Conservation (phyloP, 2,329 filamentous ascomycete genomes). For the Phialophora expanda region DNA sequence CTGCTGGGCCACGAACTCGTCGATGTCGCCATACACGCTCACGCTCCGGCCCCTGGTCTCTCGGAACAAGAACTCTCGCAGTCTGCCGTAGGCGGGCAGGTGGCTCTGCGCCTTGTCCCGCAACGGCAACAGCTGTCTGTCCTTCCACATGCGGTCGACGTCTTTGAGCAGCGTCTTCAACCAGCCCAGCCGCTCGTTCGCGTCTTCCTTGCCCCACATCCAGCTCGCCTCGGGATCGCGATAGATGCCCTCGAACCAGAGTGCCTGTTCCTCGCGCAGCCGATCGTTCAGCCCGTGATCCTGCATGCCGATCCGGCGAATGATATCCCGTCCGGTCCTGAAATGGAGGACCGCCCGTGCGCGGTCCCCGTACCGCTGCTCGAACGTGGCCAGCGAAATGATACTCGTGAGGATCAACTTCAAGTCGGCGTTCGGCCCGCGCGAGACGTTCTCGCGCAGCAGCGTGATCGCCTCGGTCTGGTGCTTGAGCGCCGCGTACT, state of each 20-base stretch:
- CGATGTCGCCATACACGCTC: slow-evolving; percentile 30
- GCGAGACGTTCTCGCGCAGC: slow-evolving; percentile 24
- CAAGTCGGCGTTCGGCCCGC: slow-evolving; percentile 18
- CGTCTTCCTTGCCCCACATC: slow-evolving; percentile 29
- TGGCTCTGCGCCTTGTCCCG: slow-evolving; percentile 8
- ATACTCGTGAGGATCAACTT: slow-evolving; percentile 26
- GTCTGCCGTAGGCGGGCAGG: slow-evolving; percentile 11
- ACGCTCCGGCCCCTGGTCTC: slow-evolving; percentile 20
- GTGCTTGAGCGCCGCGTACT: slow-evolving; percentile 28
- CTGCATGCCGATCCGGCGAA: slow-evolving; percentile 25
- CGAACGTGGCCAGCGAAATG: slow-evolving; percentile 29
- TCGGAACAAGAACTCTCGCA: slow-evolving; percentile 26
- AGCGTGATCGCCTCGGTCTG: slow-evolving; percentile 27
- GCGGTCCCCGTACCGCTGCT: slow-evolving; percentile 29
- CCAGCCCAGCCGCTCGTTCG: slow-evolving; percentile 19
- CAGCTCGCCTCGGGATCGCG: slow-evolving; percentile 25
- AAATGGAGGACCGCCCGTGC: slow-evolving; percentile 26
- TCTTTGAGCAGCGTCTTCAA: slow-evolving; percentile 24
- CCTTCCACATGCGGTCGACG: slow-evolving; percentile 28
- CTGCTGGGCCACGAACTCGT: slow-evolving; percentile 25
- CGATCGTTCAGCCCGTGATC: slow-evolving; percentile 21
- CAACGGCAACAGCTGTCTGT: slow-evolving; percentile 14
- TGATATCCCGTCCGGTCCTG: slow-evolving; percentile 21
- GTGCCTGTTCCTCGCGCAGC: slow-evolving; percentile 29
- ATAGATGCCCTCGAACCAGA: slow-evolving; percentile 34